Evolutionary conservation across 169 alveolate genomes (phyloP).

Genomic region (Cryptosporidium muris): DNA sequence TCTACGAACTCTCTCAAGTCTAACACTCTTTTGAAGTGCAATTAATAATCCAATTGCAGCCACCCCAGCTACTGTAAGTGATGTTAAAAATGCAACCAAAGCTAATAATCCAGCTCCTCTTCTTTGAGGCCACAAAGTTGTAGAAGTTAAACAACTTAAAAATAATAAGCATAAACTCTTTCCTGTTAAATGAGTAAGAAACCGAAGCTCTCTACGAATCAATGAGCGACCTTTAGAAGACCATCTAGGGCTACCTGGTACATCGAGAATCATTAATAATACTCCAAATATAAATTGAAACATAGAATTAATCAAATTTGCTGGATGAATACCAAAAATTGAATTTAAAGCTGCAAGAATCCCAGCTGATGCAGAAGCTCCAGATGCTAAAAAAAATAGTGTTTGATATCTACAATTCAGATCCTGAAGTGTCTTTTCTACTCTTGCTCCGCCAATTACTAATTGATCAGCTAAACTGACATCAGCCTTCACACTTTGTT

Average conservation of each 20-base stretch:
- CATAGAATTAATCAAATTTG: conserved; percentile 77
- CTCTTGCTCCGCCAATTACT: conserved; percentile 88
- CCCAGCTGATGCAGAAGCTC: conserved; percentile 81
- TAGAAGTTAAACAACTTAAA: conserved; percentile 74
- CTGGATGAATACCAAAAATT: conserved; percentile 77
- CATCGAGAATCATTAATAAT: conserved; percentile 86
- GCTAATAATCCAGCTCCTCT: conserved; percentile 72
- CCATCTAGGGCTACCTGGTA: conserved; percentile 93
- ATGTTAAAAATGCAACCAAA: conserved; percentile 74
- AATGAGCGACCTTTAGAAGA: conserved; percentile 85
- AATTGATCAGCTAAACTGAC: conserved; percentile 77
- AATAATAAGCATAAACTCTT: conserved; percentile 85
- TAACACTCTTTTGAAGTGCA: conserved; percentile 84
- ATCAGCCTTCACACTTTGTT: conserved; percentile 34
- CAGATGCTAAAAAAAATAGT: conserved; percentile 83
- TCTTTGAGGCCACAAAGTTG: conserved; percentile 77
- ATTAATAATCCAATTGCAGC: conserved; percentile 85
- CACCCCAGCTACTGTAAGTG: conserved; percentile 81
- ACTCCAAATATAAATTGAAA: conserved; percentile 83
- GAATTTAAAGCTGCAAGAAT: conserved; percentile 78
- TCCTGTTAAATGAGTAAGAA: conserved; percentile 87
- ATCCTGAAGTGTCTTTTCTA: conserved; percentile 86
- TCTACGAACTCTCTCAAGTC: conserved; percentile 86
- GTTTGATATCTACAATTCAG: conserved; percentile 87
- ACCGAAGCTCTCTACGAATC: conserved; percentile 83